Evolutionary conservation across 345 rosid genomes (phyloP), one percentile per base, ranked within the genome.

Genomic region (Bruguiera sexangula): DNA sequence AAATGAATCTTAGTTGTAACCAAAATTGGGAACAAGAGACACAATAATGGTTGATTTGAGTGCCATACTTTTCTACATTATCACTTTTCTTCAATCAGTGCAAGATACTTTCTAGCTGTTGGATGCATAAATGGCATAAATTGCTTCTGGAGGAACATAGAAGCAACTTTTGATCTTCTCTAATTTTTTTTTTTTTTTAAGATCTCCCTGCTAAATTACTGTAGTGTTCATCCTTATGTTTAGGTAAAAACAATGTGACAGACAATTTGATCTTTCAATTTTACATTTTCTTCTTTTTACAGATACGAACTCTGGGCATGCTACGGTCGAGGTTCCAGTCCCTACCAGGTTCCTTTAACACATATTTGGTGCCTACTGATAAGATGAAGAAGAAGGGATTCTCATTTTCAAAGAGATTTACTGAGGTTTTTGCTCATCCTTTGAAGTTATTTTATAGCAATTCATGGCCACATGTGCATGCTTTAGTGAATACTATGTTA

Each of bases 271-370:
- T 3, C 50, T 11, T 43, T 13, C 16, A 43, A 13, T 43, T 43
- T 43, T 54, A 36, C 29, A n/a, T 15, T 57, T 24, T 48, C 51
- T 65, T 63, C 50, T 66, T 24, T 63, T 52, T 63, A 37, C 79
- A 92, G 99, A 90, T 95, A 82, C 87, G 96, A 69, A 89, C 98
- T 22, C 81, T 94, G 77, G 96, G 91, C 73, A 94, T 94, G 98
- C 91, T 94, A 51, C 84, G 97, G 84, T 94, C 97, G 62, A 85
- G 98, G 65, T 95, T 95, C 79, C 96, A 88, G 75, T 90, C 99
- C 67, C 78, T 95, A 73, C 99, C 99, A 52, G 91, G 88, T 67
- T 96, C 99, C 71, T 89, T 91, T 75, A 95, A 95, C 66, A 80
- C 93, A 46, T 87, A 76, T 73, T 82, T 95, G 87, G 96, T 95